Conservation (phyloP, 805 yeast species). For the Myxozyma sirexii region DNA sequence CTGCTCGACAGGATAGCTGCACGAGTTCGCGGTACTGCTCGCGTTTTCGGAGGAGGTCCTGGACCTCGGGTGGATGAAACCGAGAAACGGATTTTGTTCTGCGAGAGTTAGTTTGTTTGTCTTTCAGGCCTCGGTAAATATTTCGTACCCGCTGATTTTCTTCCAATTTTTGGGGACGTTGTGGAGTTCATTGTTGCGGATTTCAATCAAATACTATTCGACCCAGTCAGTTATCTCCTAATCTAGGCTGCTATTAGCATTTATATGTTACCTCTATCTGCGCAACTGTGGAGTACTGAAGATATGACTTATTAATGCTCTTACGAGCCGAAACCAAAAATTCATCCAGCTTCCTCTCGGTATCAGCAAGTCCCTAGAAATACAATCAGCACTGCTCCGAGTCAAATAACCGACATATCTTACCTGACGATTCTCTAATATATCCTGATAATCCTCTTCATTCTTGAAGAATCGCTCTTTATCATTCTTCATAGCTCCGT, state of each 20-base stretch:
- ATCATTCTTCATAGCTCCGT: constrained; percentile 38
- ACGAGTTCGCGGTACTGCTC: constrained; percentile 65
- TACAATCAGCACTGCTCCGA: constrained; percentile 48
- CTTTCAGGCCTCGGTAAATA: no score
- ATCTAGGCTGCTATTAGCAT: no score
- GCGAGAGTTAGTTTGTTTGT: not conserved
- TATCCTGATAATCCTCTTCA: constrained; percentile 46
- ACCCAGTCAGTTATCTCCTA: not conserved
- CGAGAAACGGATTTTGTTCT: constrained; percentile 66
- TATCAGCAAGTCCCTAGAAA: constrained; percentile 45
- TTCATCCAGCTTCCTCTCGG: constrained; percentile 52
- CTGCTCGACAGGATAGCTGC: constrained; percentile 50
- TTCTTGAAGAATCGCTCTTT: constrained; percentile 37
- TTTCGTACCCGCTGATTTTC: constrained; percentile 57
- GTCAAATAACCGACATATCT: constrained; percentile 26
- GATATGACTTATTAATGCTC: constrained; percentile 45
- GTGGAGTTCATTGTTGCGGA: constrained; percentile 60
- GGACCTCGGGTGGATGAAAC: constrained; percentile 65
- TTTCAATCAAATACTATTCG: constrained; percentile 67
- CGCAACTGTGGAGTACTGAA: constrained; percentile 58
- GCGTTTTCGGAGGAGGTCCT: constrained; percentile 54
- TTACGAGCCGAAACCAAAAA: constrained; percentile 56
- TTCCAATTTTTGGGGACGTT: constrained; percentile 75
- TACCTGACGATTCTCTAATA: constrained; percentile 45
- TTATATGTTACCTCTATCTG: constrained; percentile 60